phyloP scores from a whole-genome alignment of 371 early-diverging fungal genomes.

The Rhizomucor pusillus region DNA sequence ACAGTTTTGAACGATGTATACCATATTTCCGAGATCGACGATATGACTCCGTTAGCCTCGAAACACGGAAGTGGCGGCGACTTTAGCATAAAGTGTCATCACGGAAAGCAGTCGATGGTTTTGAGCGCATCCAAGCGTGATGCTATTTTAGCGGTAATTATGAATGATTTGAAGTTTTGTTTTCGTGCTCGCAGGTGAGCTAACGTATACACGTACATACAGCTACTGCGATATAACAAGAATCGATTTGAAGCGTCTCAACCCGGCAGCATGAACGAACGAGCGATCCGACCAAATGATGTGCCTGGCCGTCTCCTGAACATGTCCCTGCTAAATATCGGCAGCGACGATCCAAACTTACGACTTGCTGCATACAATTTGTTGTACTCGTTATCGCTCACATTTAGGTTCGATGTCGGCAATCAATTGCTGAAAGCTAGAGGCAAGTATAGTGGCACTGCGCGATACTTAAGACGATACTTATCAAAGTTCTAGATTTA shows the following conservation, averaged over 20 bases:
- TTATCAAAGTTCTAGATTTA: slow-evolving; percentile 45
- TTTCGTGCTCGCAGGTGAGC: too few species aligned
- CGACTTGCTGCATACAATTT: slow-evolving; percentile 86
- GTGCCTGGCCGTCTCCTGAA: slow-evolving; percentile 90
- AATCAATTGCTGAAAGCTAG: slow-evolving; percentile 80
- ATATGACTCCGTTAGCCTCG: slow-evolving; percentile 54
- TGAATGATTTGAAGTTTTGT: slow-evolving; percentile 15
- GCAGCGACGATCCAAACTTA: slow-evolving; percentile 74
- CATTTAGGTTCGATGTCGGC: slow-evolving; percentile 81
- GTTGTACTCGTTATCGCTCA: slow-evolving; percentile 71
- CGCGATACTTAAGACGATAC: background rate
- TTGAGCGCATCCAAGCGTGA: slow-evolving; percentile 77
- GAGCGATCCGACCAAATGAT: slow-evolving; percentile 81
- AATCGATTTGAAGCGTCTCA: slow-evolving; percentile 67
- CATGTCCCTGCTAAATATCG: slow-evolving; percentile 86
- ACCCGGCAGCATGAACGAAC: slow-evolving; percentile 61
- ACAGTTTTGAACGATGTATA: slow-evolving; percentile 81
- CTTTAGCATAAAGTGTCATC: slow-evolving; percentile 74
- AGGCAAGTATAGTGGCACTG: slow-evolving; percentile 29
- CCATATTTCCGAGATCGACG: slow-evolving; percentile 83
- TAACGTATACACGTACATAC: background rate
- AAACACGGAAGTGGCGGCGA: slow-evolving; percentile 71
- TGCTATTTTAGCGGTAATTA: slow-evolving; percentile 55
- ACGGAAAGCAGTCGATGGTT: slow-evolving; percentile 63
- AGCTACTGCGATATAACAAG: slow-evolving; percentile 65